Base-by-base conservation (phyloP, 192 early-diverging fungal genomes). In the Linnemannia exigua region DNA sequence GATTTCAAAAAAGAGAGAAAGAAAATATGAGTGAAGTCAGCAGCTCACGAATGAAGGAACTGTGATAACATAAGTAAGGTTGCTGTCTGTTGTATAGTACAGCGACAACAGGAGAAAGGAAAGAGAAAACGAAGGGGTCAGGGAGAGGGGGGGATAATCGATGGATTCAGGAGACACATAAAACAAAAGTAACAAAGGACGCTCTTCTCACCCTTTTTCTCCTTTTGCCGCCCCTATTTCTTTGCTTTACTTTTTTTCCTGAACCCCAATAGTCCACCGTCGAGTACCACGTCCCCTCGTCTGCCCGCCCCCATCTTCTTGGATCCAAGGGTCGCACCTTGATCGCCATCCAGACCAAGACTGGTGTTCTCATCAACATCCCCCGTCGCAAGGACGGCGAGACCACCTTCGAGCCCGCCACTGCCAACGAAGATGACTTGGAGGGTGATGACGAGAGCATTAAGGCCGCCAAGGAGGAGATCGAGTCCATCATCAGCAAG, bases 361-460 rank as follows among this genome's bases (percentile, higher is more conserved):
- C 97, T 19, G 89, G 92, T 72, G 95, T 96, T 17, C 79, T 80
- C 6, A 96, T 99, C 87, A 87, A 92, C 46, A 90, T 99, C 48
- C 93, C 95, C 28, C 90, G 89, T 36, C 88, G 92, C 20, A 87
- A 88, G 22, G 77, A 83, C 12, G 89, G 87, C 52, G 88, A 92
- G 38, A 81, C 88, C 31, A 81, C 81, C 7, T 79, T 79, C 25
- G 90, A 90, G 46, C 74, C 82, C 22, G 75, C 79, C 33, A 71
- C 46, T 41, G 74, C 81, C 35, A 79, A 79, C 5, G 86, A 79
- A 20, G 70, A 87, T 48, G 88, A 90, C 31, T 84, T 90, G 58
- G 96, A 92, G 44, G 99, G 99, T 73, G 96, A 98, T 89, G 89
- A 81, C 50, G 91, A 93, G 35, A 95, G 97, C 46, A 95, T 99